Evolutionary conservation across 1,139 yeast genomes (phyloP), one percentile per base, ranked within the genome.

Genomic region (Pneumocystis jirovecii): DNA sequence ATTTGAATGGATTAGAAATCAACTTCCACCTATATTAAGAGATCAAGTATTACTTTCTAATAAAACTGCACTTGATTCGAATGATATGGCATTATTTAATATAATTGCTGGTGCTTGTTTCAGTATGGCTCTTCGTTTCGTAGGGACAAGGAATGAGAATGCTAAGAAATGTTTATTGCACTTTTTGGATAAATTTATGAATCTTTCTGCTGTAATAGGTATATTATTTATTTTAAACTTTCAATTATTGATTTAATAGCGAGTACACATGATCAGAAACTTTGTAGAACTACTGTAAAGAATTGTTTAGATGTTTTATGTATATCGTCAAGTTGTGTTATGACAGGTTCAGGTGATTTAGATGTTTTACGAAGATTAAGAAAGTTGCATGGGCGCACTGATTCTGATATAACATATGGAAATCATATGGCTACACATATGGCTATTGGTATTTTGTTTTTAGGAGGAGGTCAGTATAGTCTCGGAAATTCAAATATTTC

Each of bases 381-480:
- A 68, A 81, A 82, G 31, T 75, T 89, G 50, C 89, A 89, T 73
- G 86, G 83, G 31, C 81, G 81, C 37, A 80, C 83, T 0, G 79
- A 76, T 60, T 78, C 78, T 21, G 76, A 79, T 65, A 64, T 65
- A 34, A 44, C 57, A 25, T 89, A 82, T 74, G 96, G 96, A 0
- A 82, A 84, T 68, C 88, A 82, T 72, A 83, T 89, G 84, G 90
- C 95, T 0, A 80, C 85, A 1, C 89, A 87, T 71, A 82, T 89
- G 78, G 89, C 96, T 0, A 76, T 93, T 62, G 99, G 99, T 0
- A 84, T 91, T 70, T 76, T 93, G 65, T 91, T 93, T 72, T 76
- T 93, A 61, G 96, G 97, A 0, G 95, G 96, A 4, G 97, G 97
- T 0, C 96, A 89, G 73, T 89, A 84, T 75, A 93, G 96, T 0